A percentile compares a stretch with the other conserved stretches of the same genome.
phyloP scores from a whole-genome alignment of 371 early-diverging fungal species.

The Aphelidium insulamus region DNA sequence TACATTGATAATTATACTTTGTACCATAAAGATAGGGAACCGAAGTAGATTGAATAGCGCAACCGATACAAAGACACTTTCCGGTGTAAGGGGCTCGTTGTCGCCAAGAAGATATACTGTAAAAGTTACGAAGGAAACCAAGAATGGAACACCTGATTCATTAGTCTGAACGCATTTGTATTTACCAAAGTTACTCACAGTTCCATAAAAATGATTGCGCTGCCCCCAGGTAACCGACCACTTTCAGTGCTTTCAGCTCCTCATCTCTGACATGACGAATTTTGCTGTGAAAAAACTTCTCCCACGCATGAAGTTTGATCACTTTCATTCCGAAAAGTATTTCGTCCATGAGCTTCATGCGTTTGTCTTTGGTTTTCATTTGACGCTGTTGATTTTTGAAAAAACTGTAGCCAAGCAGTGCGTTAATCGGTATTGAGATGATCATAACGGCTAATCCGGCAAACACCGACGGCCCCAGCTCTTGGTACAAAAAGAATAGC shows the following conservation, averaged over 20 bases:
- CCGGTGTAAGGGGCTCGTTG: conserved; percentile 36
- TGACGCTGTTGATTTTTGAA: conserved; percentile 47
- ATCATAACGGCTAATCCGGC: conserved; percentile 72
- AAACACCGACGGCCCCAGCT: conserved; percentile 61
- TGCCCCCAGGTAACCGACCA: conserved; percentile 29
- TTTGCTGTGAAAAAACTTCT: conserved; percentile 29
- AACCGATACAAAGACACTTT: conserved; percentile 65
- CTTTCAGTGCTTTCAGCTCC: conserved; percentile 9
- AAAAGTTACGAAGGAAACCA: conserved; percentile 69
- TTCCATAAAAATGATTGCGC: conserved; percentile 36
- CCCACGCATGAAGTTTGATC: conserved; percentile 71
- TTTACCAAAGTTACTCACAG: too few relatives aligned
- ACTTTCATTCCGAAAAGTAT: conserved; percentile 78
- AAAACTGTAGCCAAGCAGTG: conserved; percentile 25
- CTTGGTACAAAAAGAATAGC: conserved; percentile 48
- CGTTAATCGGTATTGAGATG: conserved; percentile 43
- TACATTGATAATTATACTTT: too few relatives aligned
- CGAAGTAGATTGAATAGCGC: conserved; percentile 81
- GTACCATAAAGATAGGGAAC: too few relatives aligned
- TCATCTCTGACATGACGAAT: conserved; percentile 49
- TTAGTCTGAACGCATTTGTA: too few relatives aligned
- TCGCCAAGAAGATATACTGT: conserved; percentile 38
- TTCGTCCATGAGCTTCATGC: conserved; percentile 84
- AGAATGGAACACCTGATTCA: conserved; percentile 76
- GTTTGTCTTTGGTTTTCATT: conserved; percentile 72